Evolutionary conservation across 2,329 filamentous ascomycete genomes (phyloP), one percentile per base, ranked within the genome.

Genomic region (Colletotrichum plurivorum): DNA sequence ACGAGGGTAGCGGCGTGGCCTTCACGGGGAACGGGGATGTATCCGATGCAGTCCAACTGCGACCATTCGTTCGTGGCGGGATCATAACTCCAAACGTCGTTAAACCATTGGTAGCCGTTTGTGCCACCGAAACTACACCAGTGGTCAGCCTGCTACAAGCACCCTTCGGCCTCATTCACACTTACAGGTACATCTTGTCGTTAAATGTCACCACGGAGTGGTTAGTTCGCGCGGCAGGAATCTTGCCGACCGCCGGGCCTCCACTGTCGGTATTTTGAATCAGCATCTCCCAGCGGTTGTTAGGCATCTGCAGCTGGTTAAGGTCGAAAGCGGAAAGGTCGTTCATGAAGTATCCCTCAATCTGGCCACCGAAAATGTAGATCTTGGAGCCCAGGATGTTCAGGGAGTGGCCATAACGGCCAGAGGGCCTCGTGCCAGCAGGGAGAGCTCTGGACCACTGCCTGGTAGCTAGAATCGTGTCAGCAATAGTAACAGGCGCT

Each of bases 271-370:
- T 91, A 76, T 93, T 95, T 63, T 90, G 87, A 27, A 97, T 88
- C n/a, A 99, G 85, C 71, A 97, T 90, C 74, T 99, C 96, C 96
- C 96, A 99, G 72, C 93, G 90, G 77, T 98, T 98, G 63, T 92
- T 91, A 12, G 95, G 91, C 79, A 93, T 94, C 79, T 98, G 96
- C 16, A 99, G 84, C 68, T 96, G 94, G 77, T 99, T 99, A 61
- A 99, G 83, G 77, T 99, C 97, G 76, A 99, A 99, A 10, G 95
- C 94, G 39, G 97, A 90, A 16, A 99, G 84, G 76, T 99, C 96
- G 75, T 99, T 99, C 90, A 99, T 98, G 77, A 99, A 99, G 77
- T 92, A 95, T 5, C 95, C 96, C 78, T 99, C 96, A 1, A 98
- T 95, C 77, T 99, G 96, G 58, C 96, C 96, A 78, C 96, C 96